These are phyloP conservation scores for Didymosphaeria variabile DNA, from an alignment of 2,329 filamentous ascomycete species.

Conservation along the genomic window DNA sequence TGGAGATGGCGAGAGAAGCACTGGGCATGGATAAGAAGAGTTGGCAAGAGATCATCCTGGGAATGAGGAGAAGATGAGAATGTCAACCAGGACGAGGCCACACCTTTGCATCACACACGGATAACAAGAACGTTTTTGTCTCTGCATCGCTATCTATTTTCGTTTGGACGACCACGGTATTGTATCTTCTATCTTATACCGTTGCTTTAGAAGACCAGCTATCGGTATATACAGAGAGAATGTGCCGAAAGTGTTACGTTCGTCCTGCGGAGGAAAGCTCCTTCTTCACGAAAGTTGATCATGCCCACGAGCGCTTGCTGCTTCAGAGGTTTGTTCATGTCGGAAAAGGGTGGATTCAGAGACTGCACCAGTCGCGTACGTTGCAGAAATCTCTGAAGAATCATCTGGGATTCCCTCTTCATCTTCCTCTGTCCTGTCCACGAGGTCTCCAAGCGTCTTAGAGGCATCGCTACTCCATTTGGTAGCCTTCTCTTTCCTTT, in stretches of 20 bases:
- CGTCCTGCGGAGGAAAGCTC: too few relatives aligned
- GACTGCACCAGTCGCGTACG: too few relatives aligned
- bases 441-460: too few relatives aligned
- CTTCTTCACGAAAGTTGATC: background rate
- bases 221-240: background rate
- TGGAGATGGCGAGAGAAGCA: constrained; percentile 25
- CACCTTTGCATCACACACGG: background rate
- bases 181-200: background rate
- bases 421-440: too few relatives aligned
- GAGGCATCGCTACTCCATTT: too few relatives aligned
- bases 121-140: background rate
- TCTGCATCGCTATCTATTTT: background rate
- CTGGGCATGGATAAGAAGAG: constrained; percentile 20
- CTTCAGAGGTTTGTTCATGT: too few relatives aligned
- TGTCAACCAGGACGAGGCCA: background rate
- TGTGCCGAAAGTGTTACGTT: too few relatives aligned
- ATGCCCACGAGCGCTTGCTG: too few relatives aligned
- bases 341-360: too few relatives aligned
- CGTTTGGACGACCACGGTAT: background rate
- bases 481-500: too few relatives aligned
- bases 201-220: background rate
- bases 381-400: too few relatives aligned
- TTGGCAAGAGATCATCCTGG: constrained; percentile 17
- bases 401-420: too few relatives aligned
- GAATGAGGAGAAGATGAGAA: constrained; percentile 5